Evolutionary conservation across 257 asterid species (phyloP).

Genomic region (Rubia yunnanensis): DNA sequence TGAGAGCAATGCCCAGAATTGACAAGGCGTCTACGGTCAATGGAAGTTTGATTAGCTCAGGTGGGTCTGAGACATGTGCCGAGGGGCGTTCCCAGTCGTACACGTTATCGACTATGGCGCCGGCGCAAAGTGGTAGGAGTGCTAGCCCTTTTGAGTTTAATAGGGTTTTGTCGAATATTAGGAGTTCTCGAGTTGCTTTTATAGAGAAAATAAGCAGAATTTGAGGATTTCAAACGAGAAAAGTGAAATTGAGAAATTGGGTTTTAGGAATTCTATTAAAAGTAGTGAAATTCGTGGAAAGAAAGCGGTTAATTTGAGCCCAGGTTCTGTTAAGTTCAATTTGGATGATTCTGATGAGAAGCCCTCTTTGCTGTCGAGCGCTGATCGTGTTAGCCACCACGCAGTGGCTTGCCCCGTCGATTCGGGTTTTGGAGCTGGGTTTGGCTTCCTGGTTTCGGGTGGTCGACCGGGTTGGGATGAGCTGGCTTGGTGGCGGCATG

Average conservation of each 20-base stretch:
- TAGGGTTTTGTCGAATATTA: slow-evolving; percentile 33
- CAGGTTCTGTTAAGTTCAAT: slow-evolving; percentile 15
- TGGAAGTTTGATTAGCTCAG: neutral
- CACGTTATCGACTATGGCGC: slow-evolving; percentile 44
- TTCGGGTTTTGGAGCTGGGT: too few relatives aligned
- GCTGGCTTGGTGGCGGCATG: too few relatives aligned
- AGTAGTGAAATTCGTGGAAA: slow-evolving; percentile 13
- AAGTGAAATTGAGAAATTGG: slow-evolving; percentile 19
- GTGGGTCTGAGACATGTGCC: slow-evolving; percentile 15
- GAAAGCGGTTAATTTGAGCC: slow-evolving; percentile 20
- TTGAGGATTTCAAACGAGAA: slow-evolving; percentile 19
- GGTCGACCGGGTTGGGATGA: too few relatives aligned
- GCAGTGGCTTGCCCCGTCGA: too few relatives aligned
- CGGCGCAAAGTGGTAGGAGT: slow-evolving; percentile 58
- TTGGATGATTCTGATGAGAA: slow-evolving; percentile 18
- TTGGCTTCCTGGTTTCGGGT: too few relatives aligned
- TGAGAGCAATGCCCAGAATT: slow-evolving; percentile 46
- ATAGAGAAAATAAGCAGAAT: slow-evolving; percentile 24
- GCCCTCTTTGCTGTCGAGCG: slow-evolving; percentile 12
- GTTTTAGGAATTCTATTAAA: slow-evolving; percentile 10
- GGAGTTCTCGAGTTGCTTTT: slow-evolving; percentile 32
- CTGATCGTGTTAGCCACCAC: too few relatives aligned
- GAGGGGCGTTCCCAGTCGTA: slow-evolving; percentile 48
- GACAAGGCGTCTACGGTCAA: slow-evolving; percentile 32
- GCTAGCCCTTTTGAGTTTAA: slow-evolving; percentile 56